phyloP scores from a whole-genome alignment of 2,329 filamentous ascomycete species.

The Aureobasidium sp. region DNA sequence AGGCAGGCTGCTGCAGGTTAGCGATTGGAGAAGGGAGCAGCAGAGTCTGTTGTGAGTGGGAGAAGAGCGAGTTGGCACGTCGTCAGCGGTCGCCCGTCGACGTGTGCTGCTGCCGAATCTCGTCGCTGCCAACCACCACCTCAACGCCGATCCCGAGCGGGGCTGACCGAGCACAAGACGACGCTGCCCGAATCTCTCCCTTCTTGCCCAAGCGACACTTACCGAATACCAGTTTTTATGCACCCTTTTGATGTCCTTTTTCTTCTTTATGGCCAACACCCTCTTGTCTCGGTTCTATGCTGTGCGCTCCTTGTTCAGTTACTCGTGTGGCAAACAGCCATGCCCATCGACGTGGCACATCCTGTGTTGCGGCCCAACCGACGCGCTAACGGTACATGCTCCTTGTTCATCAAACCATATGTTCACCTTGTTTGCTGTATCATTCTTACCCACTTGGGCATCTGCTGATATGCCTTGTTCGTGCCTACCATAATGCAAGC shows the following conservation, averaged over 20 bases:
- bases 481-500: not conserved
- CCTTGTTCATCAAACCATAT: not conserved
- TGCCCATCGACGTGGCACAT: not conserved
- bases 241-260: not conserved
- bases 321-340: not conserved
- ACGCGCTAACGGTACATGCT: conserved; percentile 2
- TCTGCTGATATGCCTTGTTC: not conserved
- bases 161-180: conserved; percentile 2
- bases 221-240: not conserved
- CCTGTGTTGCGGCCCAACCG: not conserved
- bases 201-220: not conserved
- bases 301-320: not conserved
- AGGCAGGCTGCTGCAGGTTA: conserved; percentile 5
- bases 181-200: not conserved
- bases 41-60: not conserved
- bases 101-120: not conserved
- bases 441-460: not conserved
- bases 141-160: conserved; percentile 9
- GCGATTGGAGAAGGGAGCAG: conserved; percentile 15
- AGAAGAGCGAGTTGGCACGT: not conserved
- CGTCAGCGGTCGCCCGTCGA: not conserved
- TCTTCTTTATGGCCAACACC: not conserved
- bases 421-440: not conserved
- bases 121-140: not conserved
- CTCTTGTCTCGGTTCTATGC: not conserved